These are phyloP conservation scores for Dactylellina cionopaga DNA, from an alignment of 2,329 filamentous ascomycete species.

Conservation along the genomic window DNA sequence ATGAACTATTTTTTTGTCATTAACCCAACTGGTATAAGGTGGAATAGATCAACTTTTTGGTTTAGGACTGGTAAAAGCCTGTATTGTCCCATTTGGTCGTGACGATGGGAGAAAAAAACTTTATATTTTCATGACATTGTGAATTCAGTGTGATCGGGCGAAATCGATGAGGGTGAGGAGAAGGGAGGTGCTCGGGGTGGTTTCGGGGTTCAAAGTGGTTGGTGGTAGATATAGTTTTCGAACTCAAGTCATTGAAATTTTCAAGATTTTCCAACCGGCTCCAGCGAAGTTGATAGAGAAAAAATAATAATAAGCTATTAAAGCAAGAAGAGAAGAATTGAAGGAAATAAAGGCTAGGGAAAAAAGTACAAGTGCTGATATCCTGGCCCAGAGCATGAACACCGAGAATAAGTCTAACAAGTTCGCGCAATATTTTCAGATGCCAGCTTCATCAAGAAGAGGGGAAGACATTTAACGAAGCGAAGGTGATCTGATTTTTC, in stretches of 20 bases:
- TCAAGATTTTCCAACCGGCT: conserved; percentile 37
- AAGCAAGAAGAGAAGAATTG: conserved; percentile 41
- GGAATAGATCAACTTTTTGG: conserved; percentile 36
- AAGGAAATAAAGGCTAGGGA: conserved; percentile 15
- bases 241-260: conserved; percentile 50
- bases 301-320: conserved; percentile 42
- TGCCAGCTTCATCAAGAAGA: conserved; percentile 54
- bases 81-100: background rate
- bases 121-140: conserved; percentile 17
- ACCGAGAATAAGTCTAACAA: conserved; percentile 54
- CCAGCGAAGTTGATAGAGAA: conserved; percentile 23
- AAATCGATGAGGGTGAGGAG: background rate
- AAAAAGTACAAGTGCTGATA: conserved; percentile 51
- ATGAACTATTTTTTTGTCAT: conserved; percentile 41
- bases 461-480: conserved; percentile 48
- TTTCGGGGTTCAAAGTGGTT: conserved; percentile 10
- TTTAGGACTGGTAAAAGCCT: conserved; percentile 33
- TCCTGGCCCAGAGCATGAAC: conserved; percentile 54
- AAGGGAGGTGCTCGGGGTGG: background rate
- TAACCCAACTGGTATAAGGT: conserved; percentile 35
- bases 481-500: conserved; percentile 52
- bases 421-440: conserved; percentile 53
- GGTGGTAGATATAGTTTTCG: conserved; percentile 20
- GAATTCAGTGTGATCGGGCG: background rate
- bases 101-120: background rate